Conservation (phyloP, 306 rosid species). For the Castanopsis chinensis region DNA sequence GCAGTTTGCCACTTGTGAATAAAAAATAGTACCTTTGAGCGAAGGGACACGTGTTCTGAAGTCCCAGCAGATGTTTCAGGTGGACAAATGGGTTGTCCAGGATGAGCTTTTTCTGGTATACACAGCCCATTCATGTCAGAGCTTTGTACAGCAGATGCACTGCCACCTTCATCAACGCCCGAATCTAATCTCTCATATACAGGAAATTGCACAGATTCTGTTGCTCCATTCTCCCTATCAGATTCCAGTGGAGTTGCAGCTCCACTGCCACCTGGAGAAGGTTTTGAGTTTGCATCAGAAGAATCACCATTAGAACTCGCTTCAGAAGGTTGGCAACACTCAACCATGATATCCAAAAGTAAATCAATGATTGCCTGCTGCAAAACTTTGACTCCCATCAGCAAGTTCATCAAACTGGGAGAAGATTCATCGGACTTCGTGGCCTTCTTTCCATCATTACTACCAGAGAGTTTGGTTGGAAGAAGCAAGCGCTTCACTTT, state of each 20-base stretch:
- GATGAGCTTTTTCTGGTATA: slow-evolving; percentile 54
- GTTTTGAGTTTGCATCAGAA: slow-evolving; percentile 57
- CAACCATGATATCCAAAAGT: slow-evolving; percentile 97
- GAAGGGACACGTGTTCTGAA: slow-evolving; percentile 64
- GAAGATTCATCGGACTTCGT: slow-evolving; percentile 74
- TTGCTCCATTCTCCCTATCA: slow-evolving; percentile 66
- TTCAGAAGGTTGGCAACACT: slow-evolving; percentile 98
- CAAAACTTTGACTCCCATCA: slow-evolving; percentile 97
- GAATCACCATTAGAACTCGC: slow-evolving; percentile 58
- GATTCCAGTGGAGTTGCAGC: slow-evolving; percentile 51
- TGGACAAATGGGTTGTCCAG: slow-evolving; percentile 64
- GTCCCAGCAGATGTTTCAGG: slow-evolving; percentile 81
- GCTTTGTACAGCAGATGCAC: slow-evolving; percentile 85
- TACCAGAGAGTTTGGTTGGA: slow-evolving; percentile 86
- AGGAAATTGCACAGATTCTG: slow-evolving; percentile 56
- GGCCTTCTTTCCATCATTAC: slow-evolving; percentile 77
- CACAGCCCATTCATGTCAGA: slow-evolving; percentile 56
- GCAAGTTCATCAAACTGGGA: slow-evolving; percentile 96
- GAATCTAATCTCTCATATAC: slow-evolving; percentile 70
- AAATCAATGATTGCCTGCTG: slow-evolving; percentile 98
- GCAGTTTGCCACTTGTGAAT: slow-evolving; percentile 18
- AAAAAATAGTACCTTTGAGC: slow-evolving; percentile 61
- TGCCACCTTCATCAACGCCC: slow-evolving; percentile 54
- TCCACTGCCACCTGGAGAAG: slow-evolving; percentile 56
- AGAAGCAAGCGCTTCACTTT: slow-evolving; percentile 98